Evolutionary conservation across 1,139 yeast species (phyloP).

Genomic region (Saccharomyces pastorianus): DNA sequence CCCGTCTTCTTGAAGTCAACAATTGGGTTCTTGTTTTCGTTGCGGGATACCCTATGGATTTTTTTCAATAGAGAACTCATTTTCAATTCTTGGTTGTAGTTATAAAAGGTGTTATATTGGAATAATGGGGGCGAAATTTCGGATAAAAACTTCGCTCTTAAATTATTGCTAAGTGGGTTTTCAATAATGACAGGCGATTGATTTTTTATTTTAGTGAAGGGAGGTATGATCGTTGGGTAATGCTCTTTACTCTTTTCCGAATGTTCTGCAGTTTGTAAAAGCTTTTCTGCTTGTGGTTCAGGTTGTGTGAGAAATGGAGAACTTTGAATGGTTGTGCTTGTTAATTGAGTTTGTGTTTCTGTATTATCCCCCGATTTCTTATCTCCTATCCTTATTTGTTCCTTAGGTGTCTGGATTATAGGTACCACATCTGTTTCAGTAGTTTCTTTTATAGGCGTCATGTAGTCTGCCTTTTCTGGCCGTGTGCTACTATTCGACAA

Average conservation of each 20-base stretch:
- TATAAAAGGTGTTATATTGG: slow-evolving; percentile 30
- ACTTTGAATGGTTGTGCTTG: slow-evolving; percentile 15
- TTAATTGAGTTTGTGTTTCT: slow-evolving; percentile 5
- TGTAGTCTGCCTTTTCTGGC: neutral
- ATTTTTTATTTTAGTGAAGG: slow-evolving; percentile 19
- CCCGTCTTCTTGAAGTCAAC: slow-evolving; percentile 36
- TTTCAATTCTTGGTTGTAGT: slow-evolving; percentile 28
- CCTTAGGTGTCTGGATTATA: slow-evolving; percentile 28
- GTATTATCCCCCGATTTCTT: slow-evolving; percentile 3
- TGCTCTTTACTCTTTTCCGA: neutral
- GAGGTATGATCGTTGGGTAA: slow-evolving; percentile 10
- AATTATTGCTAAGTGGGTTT: neutral
- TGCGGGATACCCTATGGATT: slow-evolving; percentile 32
- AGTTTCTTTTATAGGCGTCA: neutral
- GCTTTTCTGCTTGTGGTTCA: slow-evolving; percentile 2
- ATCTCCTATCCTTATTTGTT: slow-evolving; percentile 14
- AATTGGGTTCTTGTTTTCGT: slow-evolving; percentile 33
- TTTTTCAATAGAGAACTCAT: slow-evolving; percentile 35
- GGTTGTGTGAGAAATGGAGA: slow-evolving; percentile 28
- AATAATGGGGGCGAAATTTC: slow-evolving; percentile 29
- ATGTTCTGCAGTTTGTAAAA: slow-evolving; percentile 3
- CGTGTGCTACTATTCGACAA: neutral
- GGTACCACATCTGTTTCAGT: slow-evolving; percentile 10
- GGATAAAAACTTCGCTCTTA: slow-evolving; percentile 10
- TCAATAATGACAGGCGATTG: slow-evolving; percentile 6